A percentile compares a stretch with the other conserved stretches of the same genome.
Conservation (phyloP, 257 asterid genomes). For the Cynanchum wilfordii region DNA sequence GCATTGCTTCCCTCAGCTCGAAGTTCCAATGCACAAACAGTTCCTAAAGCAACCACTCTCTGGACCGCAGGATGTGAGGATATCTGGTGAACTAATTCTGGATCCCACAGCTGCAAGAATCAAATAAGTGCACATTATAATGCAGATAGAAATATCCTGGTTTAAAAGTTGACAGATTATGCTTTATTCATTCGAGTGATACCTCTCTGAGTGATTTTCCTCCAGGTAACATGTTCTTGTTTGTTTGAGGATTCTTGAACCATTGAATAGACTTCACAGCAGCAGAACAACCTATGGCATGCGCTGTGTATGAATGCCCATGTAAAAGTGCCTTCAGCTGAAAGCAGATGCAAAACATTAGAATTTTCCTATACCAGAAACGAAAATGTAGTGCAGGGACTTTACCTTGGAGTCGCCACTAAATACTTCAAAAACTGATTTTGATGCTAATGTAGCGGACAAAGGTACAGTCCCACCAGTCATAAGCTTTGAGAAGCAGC, state of each 20-base stretch:
- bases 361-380: neutral
- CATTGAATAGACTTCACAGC: slow-evolving; percentile 84
- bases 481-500: slow-evolving; percentile 94
- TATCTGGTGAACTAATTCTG: slow-evolving; percentile 49
- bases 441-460: slow-evolving; percentile 87
- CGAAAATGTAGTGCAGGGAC: too few species aligned
- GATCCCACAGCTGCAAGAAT: slow-evolving; percentile 67
- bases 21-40: slow-evolving; percentile 87
- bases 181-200: slow-evolving; percentile 10
- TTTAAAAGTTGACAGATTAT: neutral
- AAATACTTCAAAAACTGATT: slow-evolving; percentile 73
- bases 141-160: neutral
- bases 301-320: slow-evolving; percentile 97
- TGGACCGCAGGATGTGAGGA: slow-evolving; percentile 68
- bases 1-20: slow-evolving; percentile 66
- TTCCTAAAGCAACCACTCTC: slow-evolving; percentile 77
- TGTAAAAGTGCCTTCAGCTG: slow-evolving; percentile 96
- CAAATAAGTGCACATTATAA: neutral
- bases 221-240: slow-evolving; percentile 52
- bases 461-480: slow-evolving; percentile 95
- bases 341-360: slow-evolving; percentile 13
- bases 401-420: slow-evolving; percentile 86
- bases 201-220: slow-evolving; percentile 76
- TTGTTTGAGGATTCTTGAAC: slow-evolving; percentile 64
- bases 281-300: slow-evolving; percentile 92